A percentile compares a stretch with the other conserved stretches of the same genome.
Conservation (phyloP, 2,329 filamentous ascomycete genomes). For the Fusarium clavum region DNA sequence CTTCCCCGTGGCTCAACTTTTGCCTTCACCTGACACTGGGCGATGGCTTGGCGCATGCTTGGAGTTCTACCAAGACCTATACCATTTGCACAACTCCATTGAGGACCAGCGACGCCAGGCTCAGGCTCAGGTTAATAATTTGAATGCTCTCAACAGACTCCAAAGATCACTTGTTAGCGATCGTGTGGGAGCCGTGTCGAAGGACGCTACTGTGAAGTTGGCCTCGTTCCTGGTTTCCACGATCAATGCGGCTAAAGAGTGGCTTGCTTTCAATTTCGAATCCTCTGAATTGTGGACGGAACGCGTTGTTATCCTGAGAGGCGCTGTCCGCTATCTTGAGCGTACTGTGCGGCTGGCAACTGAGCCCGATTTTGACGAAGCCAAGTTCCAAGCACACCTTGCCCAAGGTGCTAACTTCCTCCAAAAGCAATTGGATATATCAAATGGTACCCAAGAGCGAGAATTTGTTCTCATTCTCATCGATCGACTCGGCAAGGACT, state of each 20-base stretch:
- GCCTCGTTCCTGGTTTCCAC: conserved; percentile 62
- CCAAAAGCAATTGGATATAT: conserved; percentile 47
- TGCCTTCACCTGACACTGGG: conserved; percentile 52
- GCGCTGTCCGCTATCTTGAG: conserved; percentile 65
- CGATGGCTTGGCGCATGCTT: conserved; percentile 65
- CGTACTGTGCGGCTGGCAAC: conserved; percentile 63
- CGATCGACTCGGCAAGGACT: conserved; percentile 63
- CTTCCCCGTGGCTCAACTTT: conserved; percentile 60
- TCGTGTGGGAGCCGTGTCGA: conserved; percentile 66
- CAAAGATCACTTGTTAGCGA: conserved; percentile 69
- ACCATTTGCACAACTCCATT: conserved; percentile 56
- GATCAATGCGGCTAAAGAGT: conserved; percentile 57
- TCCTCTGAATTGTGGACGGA: conserved; percentile 50
- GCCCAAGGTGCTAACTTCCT: conserved; percentile 61
- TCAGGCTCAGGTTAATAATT: conserved; percentile 59
- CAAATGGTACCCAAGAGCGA: conserved; percentile 44
- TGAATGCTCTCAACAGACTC: conserved; percentile 68
- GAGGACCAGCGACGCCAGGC: conserved; percentile 57
- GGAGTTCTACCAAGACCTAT: conserved; percentile 62
- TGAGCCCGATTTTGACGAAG: conserved; percentile 66
- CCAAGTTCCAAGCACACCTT: conserved; percentile 72
- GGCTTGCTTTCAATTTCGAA: conserved; percentile 52
- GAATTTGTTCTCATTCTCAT: conserved; percentile 57
- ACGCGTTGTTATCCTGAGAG: conserved; percentile 50
- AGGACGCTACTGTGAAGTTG: conserved; percentile 69